phyloP scores from a whole-genome alignment of 2,329 filamentous ascomycete species.

The Tolypocladium guangdongense region DNA sequence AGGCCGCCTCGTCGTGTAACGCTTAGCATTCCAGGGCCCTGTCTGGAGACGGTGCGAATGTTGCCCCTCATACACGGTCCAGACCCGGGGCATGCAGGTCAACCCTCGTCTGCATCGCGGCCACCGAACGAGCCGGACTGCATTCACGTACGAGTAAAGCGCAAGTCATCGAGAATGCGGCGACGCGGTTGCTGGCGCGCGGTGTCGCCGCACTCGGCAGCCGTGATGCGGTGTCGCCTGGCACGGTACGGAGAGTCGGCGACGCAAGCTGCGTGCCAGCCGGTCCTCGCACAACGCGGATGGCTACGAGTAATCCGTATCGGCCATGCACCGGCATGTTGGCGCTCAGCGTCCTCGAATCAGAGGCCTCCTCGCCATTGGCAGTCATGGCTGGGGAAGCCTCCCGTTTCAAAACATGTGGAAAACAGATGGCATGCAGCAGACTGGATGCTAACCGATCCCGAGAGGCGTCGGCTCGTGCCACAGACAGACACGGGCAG shows the following conservation, averaged over 20 bases:
- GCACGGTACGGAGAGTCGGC: neutral
- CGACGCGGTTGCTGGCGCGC: neutral
- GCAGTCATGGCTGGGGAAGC: neutral
- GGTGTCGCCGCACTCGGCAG: neutral
- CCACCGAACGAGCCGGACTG: too few relatives aligned
- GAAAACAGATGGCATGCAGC: neutral
- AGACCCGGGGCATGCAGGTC: neutral
- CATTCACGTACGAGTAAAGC: neutral
- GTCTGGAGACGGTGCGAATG: neutral
- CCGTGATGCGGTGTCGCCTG: neutral
- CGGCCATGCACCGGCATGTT: neutral
- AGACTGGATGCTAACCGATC: neutral
- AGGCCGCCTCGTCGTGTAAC: neutral
- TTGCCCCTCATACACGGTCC: neutral
- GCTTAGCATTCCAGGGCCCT: neutral
- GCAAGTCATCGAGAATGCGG: neutral
- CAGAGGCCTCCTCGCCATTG: neutral
- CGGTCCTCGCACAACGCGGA: neutral
- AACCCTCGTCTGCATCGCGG: neutral
- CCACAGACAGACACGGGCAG: neutral
- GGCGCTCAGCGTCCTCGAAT: neutral
- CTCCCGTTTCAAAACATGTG: neutral
- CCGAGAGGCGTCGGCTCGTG: neutral
- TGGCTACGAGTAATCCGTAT: neutral
- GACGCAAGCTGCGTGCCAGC: neutral